phyloP scores from a whole-genome alignment of 2,329 filamentous ascomycete genomes.

The Cercospora sesami region DNA sequence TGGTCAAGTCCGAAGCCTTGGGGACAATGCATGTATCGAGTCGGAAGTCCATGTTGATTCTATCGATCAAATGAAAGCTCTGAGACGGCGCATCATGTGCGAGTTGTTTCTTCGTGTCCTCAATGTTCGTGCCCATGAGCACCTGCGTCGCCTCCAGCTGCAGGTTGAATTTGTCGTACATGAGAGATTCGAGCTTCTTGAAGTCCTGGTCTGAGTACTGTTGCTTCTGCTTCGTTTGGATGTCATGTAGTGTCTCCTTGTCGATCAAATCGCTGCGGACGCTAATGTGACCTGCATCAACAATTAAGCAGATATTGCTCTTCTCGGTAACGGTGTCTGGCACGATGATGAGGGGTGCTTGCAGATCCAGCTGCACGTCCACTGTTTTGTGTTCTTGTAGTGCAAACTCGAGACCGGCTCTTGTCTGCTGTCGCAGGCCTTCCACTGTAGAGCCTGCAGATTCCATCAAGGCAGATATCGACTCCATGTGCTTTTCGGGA shows the following conservation, averaged over 20 bases:
- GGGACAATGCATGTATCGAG: slow-evolving; percentile 97
- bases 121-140: slow-evolving; percentile 88
- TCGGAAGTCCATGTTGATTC: slow-evolving; percentile 95
- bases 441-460: slow-evolving; percentile 94
- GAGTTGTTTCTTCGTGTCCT: slow-evolving; percentile 82
- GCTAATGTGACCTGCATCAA: slow-evolving; percentile 94
- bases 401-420: slow-evolving; percentile 93
- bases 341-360: slow-evolving; percentile 93
- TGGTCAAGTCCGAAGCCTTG: slow-evolving; percentile 88
- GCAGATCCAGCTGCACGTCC: slow-evolving; percentile 91
- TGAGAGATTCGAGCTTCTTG: slow-evolving; percentile 80
- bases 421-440: slow-evolving; percentile 89
- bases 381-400: slow-evolving; percentile 97
- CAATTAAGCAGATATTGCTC: slow-evolving; percentile 81
- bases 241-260: slow-evolving; percentile 80
- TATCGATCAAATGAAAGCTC: slow-evolving; percentile 85
- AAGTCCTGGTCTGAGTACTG: slow-evolving; percentile 87
- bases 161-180: slow-evolving; percentile 96
- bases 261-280: slow-evolving; percentile 93
- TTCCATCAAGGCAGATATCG: slow-evolving; percentile 92
- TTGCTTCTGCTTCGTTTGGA: slow-evolving; percentile 86
- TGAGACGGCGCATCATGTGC: slow-evolving; percentile 63
- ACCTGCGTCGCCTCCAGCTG: slow-evolving; percentile 94
- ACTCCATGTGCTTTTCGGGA: slow-evolving; percentile 97
- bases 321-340: slow-evolving; percentile 85